A percentile compares a stretch with the other conserved stretches of the same genome.
Evolutionary conservation across 345 rosid species (phyloP).

Genomic region (Dimocarpus longan): DNA sequence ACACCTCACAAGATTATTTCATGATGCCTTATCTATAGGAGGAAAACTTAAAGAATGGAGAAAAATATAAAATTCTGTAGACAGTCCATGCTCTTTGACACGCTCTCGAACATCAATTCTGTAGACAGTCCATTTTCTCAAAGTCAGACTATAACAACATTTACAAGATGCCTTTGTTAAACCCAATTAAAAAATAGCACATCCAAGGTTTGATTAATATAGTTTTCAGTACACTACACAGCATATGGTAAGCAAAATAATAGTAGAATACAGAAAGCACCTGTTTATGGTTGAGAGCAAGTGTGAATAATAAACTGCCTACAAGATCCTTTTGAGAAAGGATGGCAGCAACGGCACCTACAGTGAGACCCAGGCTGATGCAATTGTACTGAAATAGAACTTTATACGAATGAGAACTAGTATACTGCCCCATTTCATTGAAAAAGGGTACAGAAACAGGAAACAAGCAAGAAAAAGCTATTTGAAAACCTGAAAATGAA

Average conservation of each 20-base stretch:
- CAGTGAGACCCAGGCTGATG: constrained; percentile 87
- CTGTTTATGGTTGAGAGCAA: constrained; percentile 97
- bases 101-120: background rate
- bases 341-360: constrained; percentile 82
- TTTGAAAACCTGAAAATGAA: constrained; percentile 85
- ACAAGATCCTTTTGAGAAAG: constrained; percentile 63
- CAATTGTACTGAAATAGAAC: constrained; percentile 74
- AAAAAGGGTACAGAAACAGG: background rate
- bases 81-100: background rate
- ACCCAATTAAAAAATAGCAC: background rate
- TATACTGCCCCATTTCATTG: constrained; percentile 8
- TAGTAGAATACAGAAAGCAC: constrained; percentile 34
- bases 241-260: background rate
- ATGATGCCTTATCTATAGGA: background rate
- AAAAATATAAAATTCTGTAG: background rate
- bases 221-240: background rate
- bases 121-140: background rate
- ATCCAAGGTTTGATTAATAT: background rate
- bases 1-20: background rate
- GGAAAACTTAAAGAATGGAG: background rate
- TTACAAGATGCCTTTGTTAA: background rate
- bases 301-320: constrained; percentile 67
- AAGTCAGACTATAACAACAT: background rate
- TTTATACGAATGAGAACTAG: constrained; percentile 21
- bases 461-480: constrained; percentile 5